Evolutionary conservation across 306 rosid genomes (phyloP), one percentile per base, ranked within the genome.

Genomic region (Cucurbita maxima): DNA sequence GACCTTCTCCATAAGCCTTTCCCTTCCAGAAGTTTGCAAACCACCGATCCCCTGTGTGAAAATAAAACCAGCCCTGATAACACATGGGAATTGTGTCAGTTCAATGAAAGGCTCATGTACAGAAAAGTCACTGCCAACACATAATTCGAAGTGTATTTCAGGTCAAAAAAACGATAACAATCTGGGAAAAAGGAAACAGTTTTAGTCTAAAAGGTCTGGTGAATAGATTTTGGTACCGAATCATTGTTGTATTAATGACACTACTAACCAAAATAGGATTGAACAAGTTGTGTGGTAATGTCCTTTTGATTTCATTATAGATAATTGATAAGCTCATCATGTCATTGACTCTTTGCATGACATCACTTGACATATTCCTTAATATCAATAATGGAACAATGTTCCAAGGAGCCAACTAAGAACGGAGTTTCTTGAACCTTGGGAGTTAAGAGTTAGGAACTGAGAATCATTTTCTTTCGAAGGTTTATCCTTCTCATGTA

Each of bases 21-120:
- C 98, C 98, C 86, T 89, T 94, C 97, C 98, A 94, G 85, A 94
- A 94, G 86, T 89, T 94, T 47, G 92, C 90, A 78, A 94, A 94
- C 96, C 96, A 94, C 76, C 97, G 81, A 79, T 94, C 96, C 30
- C 96, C 92, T 1, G 90, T 86, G 74, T 86, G 96, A 76, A 94
- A 94, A 82, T 94, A 94, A 81, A 87, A 84, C 98, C 98, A 94
- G 60, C 97, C 97, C 96, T 92, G 75, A 69, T 58, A 76, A 84
- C 70, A 34, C 78, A 60, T 19, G 59, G 57, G 43, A 69, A 12
- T 41, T 59, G 41, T 59, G 64, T 59, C 64, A 59, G 64, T 3
- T 58, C 64, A 57, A 57, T 55, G 13, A 18, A 8, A 55, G 8
- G 58, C 58, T 53, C 58, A 7, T 8, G 56, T 52, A 53, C 25